Conservation (phyloP, 208 protist species). For the Sergeia podlipaevii region DNA sequence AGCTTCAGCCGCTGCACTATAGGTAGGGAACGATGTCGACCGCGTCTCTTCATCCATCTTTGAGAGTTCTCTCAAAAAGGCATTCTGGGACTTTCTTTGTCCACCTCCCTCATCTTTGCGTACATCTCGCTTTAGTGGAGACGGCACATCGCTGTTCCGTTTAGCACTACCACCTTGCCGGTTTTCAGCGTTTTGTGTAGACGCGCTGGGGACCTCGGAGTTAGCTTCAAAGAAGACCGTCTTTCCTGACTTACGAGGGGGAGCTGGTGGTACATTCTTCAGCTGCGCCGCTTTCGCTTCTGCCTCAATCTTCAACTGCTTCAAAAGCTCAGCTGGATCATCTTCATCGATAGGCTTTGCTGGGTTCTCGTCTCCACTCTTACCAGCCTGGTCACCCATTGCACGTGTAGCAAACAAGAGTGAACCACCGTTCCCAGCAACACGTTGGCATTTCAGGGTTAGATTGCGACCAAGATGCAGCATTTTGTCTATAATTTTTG, state of each 20-base stretch:
- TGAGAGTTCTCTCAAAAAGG: constrained; percentile 54
- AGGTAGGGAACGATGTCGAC: constrained; percentile 41
- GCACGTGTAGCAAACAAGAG: too few species aligned
- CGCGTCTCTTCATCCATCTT: constrained; percentile 54
- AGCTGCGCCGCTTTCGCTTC: constrained; percentile 17
- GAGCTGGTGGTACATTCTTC: constrained; percentile 23
- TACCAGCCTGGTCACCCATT: too few species aligned
- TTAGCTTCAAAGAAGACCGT: constrained; percentile 24
- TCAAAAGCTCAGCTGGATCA: constrained; percentile 39
- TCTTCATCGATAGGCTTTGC: constrained; percentile 26
- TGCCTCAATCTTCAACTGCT: constrained; percentile 31
- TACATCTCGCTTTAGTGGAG: neutral
- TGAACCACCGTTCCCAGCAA: too few species aligned
- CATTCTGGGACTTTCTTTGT: constrained; percentile 18
- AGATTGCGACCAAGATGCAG: too few species aligned
- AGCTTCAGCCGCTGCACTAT: constrained; percentile 35
- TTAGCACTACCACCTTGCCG: too few species aligned
- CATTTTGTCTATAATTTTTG: constrained; percentile 15
- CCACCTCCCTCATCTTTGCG: neutral
- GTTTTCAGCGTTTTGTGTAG: too few species aligned
- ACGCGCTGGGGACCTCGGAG: too few species aligned
- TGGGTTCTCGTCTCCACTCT: too few species aligned
- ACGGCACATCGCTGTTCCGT: neutral
- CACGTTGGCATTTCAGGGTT: too few species aligned
- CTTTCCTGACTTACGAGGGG: constrained; percentile 34